Base-by-base conservation (phyloP, 164 flowering plant genomes). In the Tinospora cordifolia region DNA sequence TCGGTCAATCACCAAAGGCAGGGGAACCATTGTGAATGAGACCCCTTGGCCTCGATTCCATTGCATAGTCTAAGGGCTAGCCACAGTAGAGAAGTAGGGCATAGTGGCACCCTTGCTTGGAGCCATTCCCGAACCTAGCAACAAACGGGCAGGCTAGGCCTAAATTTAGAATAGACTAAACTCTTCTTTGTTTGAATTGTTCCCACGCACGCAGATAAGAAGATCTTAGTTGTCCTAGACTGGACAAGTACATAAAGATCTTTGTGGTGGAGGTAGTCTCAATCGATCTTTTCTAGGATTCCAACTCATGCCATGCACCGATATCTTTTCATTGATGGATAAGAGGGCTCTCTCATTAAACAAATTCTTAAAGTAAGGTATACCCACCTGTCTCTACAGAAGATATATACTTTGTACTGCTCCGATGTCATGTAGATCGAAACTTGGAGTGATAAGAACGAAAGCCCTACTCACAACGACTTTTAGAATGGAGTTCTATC, bases 201-300 rank as follows among this genome's bases (percentile, higher is more conserved):
- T 58, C 62, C 62, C 62, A 58, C 8, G 24, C 62, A 58, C 19
- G 24, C 0, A 58, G 62, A 58, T 25, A 3, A 25, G 0, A 58
- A 58, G 22, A 58, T 58, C 34, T 62, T 17, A 21, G 65, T 62
- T 62, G 30, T 27, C 65, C 38, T 62, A 26, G 65, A 62, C 65
- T 62, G 65, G 65, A 62, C 65, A 62, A 62, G 65, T 62, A 65
- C 68, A 19, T 65, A 65, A 47, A 65, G 49, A 65, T 65, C 68
- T 21, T 65, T 47, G 49, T 65, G 68, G 68, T 46, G 68, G 46
- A 65, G 68, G 68, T 46, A 65, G 57, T 44, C 57, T 46, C 27
- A 24, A 46, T 46, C 6, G 30, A 66, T 66, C 58, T 46, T 44
- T 66, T 69, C 49, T 30, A 24, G 72, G 54, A 63, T n/a, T 62